Base-by-base conservation (phyloP, 495 filamentous ascomycete species). In the Xylaria bambusicola region DNA sequence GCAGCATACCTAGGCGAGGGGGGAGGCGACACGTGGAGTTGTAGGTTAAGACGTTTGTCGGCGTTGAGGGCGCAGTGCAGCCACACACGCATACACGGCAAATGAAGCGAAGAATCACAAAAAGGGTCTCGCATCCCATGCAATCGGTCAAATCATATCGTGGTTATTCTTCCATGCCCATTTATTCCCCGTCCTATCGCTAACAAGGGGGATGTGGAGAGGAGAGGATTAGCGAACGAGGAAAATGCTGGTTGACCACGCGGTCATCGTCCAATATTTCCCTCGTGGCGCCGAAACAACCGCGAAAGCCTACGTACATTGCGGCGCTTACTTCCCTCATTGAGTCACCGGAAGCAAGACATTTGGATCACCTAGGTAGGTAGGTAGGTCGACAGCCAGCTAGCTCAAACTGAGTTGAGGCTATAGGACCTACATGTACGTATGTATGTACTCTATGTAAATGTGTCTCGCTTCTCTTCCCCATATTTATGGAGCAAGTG, bases 241-340 rank as follows among this genome's bases (percentile, higher is more conserved):
- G 18, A 26, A 17, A 38, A 58, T 50, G 55, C 55, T 46, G 17
- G 55, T 58, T 35, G 23, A 50, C 55, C 45, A 41, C 55, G 55
- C 8, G 55, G 55, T 41, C 33, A 27, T 33, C 21, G 35, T 50
- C 45, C 44, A 49, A 5, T 10, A 20, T 50, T 41, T 35, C 27
- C 21, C 9, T 50, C 24, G 23, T 29, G 35, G 55, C 20, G 45
- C 52, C 41, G 52, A 56, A 46, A 56, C 27, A 46, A 56, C 40
- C 29, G 40, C 12, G 18, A 33, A 17, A 10, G 41, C 52, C 27
- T 15, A 42, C 35, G 27, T 23, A 12, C 24, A n/a, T 10, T 33
- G 10, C 29, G 29, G 42, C 31, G 26, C 40, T 17, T n/a, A 26
- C 5, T 56, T 56, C 12, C 52, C 40, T 35, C 13, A 17, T 56